phyloP scores from a whole-genome alignment of 148 eudicot genomes.

The Mesembryanthemum crystallinum region DNA sequence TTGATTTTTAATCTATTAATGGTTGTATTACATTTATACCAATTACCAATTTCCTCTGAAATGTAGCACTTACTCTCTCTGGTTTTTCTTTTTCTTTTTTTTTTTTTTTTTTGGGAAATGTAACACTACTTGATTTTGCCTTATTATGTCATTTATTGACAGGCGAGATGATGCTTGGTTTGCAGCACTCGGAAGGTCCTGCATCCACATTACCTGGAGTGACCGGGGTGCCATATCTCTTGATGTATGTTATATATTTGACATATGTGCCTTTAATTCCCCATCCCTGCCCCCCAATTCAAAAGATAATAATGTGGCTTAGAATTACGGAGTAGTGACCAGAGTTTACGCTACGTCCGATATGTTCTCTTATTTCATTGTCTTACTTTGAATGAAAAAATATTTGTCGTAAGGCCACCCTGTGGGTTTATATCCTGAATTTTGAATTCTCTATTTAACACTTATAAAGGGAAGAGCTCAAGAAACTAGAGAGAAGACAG shows the following conservation, averaged over 20 bases:
- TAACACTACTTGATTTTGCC: not conserved
- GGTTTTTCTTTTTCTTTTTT: too few relatives aligned
- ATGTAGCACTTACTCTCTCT: not conserved
- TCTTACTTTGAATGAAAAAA: too few relatives aligned
- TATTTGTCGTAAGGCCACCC: too few relatives aligned
- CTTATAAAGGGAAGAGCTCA: not conserved
- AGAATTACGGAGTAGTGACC: too few relatives aligned
- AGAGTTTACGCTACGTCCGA: too few relatives aligned
- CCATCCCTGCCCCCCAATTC: not conserved
- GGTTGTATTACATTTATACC: not conserved
- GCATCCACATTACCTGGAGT: slow-evolving; percentile 95
- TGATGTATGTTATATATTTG: slow-evolving; percentile 48
- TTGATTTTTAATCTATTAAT: slow-evolving; percentile 5
- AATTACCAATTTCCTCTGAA: not conserved
- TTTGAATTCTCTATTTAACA: too few relatives aligned
- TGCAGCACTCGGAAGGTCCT: slow-evolving; percentile 77
- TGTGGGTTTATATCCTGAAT: too few relatives aligned
- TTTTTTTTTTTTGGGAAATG: too few relatives aligned
- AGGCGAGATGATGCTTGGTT: slow-evolving; percentile 96
- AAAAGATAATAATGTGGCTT: too few relatives aligned
- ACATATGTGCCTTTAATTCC: not conserved
- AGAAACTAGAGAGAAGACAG: not conserved
- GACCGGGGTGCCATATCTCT: slow-evolving; percentile 97
- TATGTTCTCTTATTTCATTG: too few relatives aligned
- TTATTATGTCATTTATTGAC: slow-evolving; percentile 20